A percentile compares a stretch with the other conserved stretches of the same genome.
phyloP scores from a whole-genome alignment of 2,329 filamentous ascomycete species.

The Teratosphaeria destructans region DNA sequence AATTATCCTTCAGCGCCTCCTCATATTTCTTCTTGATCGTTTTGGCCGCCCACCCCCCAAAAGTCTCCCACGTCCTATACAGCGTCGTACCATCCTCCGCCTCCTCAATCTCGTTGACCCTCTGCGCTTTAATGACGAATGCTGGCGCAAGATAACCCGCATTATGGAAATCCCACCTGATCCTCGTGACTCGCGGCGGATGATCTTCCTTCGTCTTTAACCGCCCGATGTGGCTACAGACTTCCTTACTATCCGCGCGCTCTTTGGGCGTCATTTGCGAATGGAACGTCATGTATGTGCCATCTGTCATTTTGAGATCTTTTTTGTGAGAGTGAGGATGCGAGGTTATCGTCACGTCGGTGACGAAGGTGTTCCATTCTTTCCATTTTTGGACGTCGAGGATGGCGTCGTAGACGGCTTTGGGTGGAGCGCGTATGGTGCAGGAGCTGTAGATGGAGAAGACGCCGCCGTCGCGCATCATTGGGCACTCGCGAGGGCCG shows the following conservation, averaged over 20 bases:
- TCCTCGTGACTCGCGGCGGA: constrained; percentile 16
- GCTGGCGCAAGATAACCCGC: constrained; percentile 17
- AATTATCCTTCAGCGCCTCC: constrained; percentile 26
- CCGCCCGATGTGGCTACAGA: constrained; percentile 27
- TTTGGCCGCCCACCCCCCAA: constrained; percentile 33
- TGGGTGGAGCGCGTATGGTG: constrained; percentile 31
- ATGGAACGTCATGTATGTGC: constrained; percentile 35
- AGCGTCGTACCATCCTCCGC: constrained; percentile 24
- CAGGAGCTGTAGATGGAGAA: constrained; percentile 25
- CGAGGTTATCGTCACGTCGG: constrained; percentile 34
- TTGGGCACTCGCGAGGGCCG: constrained; percentile 18
- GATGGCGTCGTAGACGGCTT: constrained; percentile 34
- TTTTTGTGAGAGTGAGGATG: constrained; percentile 24
- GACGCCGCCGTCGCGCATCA: constrained; percentile 21
- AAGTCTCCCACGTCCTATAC: constrained; percentile 37
- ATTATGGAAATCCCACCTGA: constrained; percentile 24
- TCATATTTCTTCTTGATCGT: constrained; percentile 34
- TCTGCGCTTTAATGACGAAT: constrained; percentile 32
- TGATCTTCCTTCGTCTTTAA: constrained; percentile 7
- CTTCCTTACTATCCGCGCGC: constrained; percentile 17
- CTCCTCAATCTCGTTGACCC: constrained; percentile 36
- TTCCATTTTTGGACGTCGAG: constrained; percentile 37
- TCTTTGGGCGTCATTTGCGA: constrained; percentile 29
- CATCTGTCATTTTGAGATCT: constrained; percentile 23
- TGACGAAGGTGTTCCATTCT: constrained; percentile 39